These are phyloP conservation scores for Sporobolomyces phaffii DNA, from an alignment of 768 basidiomycete species.

Conservation along the genomic window DNA sequence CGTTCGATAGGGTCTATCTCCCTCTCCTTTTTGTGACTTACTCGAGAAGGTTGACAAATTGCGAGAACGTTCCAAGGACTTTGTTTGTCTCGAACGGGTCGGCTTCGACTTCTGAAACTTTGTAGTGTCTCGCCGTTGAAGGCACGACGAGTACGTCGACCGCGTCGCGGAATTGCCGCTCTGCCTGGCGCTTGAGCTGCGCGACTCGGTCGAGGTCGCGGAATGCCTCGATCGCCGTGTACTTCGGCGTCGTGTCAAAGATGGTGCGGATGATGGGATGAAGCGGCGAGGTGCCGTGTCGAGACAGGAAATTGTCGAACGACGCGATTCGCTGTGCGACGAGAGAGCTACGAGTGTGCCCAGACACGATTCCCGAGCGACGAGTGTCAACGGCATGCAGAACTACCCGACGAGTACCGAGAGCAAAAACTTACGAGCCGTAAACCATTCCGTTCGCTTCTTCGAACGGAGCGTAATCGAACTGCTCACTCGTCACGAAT, in stretches of 20 bases:
- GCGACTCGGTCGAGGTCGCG: constrained; percentile 4
- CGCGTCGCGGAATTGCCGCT: not conserved
- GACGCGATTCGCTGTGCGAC: constrained; percentile 8
- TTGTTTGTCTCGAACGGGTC: constrained; percentile 19
- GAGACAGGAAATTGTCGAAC: constrained; percentile 4
- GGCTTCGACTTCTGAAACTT: not conserved
- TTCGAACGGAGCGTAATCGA: constrained; percentile 7
- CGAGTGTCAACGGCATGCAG: too few species aligned
- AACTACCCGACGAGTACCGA: not conserved
- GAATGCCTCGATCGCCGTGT: not conserved
- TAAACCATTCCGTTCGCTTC: constrained; percentile 10
- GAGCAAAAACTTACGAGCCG: not conserved
- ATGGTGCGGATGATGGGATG: constrained; percentile 6
- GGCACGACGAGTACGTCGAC: constrained; percentile 2
- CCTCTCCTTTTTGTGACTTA: too few species aligned
- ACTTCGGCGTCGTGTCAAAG: not conserved
- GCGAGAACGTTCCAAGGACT: constrained; percentile 1
- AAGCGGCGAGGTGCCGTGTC: not conserved
- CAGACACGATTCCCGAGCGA: too few species aligned
- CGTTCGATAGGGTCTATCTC: too few species aligned
- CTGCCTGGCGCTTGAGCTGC: not conserved
- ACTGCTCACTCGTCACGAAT: not conserved
- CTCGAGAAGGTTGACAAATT: constrained; percentile 21
- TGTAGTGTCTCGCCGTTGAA: not conserved
- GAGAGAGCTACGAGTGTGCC: constrained; percentile 4